Evolutionary conservation across 768 basidiomycete genomes (phyloP), one percentile per base, ranked within the genome.

Genomic region (Tricholoma sp.): DNA sequence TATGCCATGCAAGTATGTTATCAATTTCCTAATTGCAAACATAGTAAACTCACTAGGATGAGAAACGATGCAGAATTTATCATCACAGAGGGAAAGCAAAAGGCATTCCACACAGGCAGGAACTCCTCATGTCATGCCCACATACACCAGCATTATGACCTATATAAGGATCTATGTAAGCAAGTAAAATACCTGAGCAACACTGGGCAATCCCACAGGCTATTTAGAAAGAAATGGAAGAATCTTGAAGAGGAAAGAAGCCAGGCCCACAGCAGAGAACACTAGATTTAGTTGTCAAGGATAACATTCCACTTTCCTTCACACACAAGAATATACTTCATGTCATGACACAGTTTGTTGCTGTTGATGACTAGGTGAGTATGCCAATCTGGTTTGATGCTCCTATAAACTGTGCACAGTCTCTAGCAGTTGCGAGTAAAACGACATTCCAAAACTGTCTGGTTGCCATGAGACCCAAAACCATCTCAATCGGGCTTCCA

Each of bases 301-400:
- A n/a, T 7, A 31, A 12, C 8, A 20, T 5, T 29, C 49, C 49
- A 50, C 29, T 31, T 7, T 11, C 18, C 1, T 50, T 50, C 49
- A 50, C 31, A 0, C 12, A 3, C 1, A 5, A 50, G 4, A 34
- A 34, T 13, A 3, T 50, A n/a, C 33, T 50, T n/a, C 49, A 50
- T 50, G 49, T 11, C 13, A 13, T 50, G 49, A 50, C 28, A 0
- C 49, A 50, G 29, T 50, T 50, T 2, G 9, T 50, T 32, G 29
- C 49, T n/a, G 31, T 50, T 32, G 49, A 50, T 50, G 48, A 50
- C 33, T 10, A 50, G 15, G 59, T 60, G 49, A 45, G n/a, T 45
- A 17, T 6, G 24, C 44, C 4, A 5, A 28, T 28, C 2, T 45
- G n/a, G 34, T 2, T 34, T 34, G 1, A 6, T 34, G 34, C 3